Base-by-base conservation (phyloP, 1,284 basidiomycete species). In the Athelia sp. region DNA sequence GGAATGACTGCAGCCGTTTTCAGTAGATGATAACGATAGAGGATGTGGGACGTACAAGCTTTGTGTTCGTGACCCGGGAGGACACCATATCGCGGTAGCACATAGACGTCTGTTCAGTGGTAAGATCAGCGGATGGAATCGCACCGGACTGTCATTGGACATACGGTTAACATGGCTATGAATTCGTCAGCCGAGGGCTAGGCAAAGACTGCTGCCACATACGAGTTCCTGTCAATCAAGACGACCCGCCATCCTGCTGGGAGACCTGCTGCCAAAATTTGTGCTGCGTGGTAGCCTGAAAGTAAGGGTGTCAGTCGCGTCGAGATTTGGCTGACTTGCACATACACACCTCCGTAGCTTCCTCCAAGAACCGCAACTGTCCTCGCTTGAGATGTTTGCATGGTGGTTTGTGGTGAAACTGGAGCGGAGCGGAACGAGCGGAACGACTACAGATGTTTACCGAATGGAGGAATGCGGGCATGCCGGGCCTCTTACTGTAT, bases 161-260 rank as follows among this genome's bases (percentile, higher is more conserved):
- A 53, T 47, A 76, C 72, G 71, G 56, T 78, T 74, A 32, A 69
- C 60, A 59, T 79, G 75, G 15, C 77, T 78, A 43, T 9, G 23
- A 35, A 54, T 45, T 19, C 24, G 36, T 26, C 44, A 38, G 18
- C 24, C 35, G 23, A 35, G 15, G 4, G 36, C 11, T 34, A 18
- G 26, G 11, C 8, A 35, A 50, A 48, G 31, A 26, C 21, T 50
- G 36, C 17, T 40, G 48, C 21, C 10, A 65, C 74, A 50, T 58
- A 83, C 69, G 81, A 77, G 57, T 89, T 87, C 49, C 85, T 69
- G 58, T 90, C 87, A 36, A 89, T 72, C n/a, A 84, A 68, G n/a
- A 89, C 73, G 32, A 89, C 71, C 40, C 78, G 72, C 81, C 82
- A 87, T 22, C 69, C 77, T 18, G 68, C 59, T 2, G 86, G 84